Evolutionary conservation across 352 stramenopile species (phyloP).

Genomic region (Phytophthora quininea): DNA sequence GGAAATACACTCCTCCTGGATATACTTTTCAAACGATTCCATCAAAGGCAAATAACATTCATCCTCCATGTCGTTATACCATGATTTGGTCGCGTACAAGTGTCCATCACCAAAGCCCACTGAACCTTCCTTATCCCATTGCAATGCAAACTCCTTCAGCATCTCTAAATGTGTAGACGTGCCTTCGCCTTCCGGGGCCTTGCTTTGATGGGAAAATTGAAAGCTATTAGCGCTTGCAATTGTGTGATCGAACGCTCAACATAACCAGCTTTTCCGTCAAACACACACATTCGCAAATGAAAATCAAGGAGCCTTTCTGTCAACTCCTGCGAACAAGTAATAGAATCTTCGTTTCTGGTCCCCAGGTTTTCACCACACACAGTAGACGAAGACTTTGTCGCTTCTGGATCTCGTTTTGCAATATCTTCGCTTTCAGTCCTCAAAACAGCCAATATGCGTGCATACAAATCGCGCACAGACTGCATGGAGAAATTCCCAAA

Average conservation of each 20-base stretch:
- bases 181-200: not conserved
- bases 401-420: conserved; percentile 8
- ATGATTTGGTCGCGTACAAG: not conserved
- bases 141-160: conserved; percentile 36
- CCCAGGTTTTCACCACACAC: not conserved
- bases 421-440: conserved; percentile 32
- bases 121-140: conserved; percentile 34
- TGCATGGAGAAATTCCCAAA: conserved; percentile 80
- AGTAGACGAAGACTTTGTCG: not conserved
- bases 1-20: conserved; percentile 21
- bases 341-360: not conserved
- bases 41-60: conserved; percentile 13
- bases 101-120: conserved; percentile 35
- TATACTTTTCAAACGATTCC: conserved; percentile 22
- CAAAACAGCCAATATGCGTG: conserved; percentile 62
- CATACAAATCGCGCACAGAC: conserved; percentile 70
- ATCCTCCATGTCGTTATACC: conserved; percentile 1
- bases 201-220: conserved; percentile 34
- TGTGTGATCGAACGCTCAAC: conserved; percentile 69
- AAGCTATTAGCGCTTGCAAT: conserved; percentile 65
- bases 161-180: conserved; percentile 27
- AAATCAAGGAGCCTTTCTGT: conserved; percentile 46
- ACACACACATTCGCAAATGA: conserved; percentile 52
- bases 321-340: conserved; percentile 14
- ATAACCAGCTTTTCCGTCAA: conserved; percentile 66